Evolutionary conservation across 1,284 basidiomycete genomes (phyloP).

Genomic region (Xerocomus amazonicus): DNA sequence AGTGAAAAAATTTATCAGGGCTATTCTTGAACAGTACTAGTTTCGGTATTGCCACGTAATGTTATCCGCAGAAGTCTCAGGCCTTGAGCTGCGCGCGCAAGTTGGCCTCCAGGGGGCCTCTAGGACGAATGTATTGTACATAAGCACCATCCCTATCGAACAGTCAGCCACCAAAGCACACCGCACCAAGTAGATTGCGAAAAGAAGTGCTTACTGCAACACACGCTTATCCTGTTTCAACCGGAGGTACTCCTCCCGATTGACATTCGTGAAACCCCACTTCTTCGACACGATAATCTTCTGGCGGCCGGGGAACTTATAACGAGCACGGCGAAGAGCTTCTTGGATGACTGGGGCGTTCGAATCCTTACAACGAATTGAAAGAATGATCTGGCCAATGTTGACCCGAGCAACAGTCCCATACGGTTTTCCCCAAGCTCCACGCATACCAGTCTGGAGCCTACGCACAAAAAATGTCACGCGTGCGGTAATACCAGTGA

Average conservation of each 20-base stretch:
- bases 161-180: no score
- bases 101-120: constrained; percentile 83
- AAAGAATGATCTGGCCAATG: constrained; percentile 97
- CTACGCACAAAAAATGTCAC: constrained; percentile 36
- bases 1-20: constrained; percentile 4
- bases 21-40: constrained; percentile 26
- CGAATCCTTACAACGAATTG: constrained; percentile 88
- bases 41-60: constrained; percentile 8
- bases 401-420: constrained; percentile 93
- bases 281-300: constrained; percentile 98
- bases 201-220: constrained; percentile 61
- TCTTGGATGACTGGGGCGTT: constrained; percentile 92
- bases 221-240: constrained; percentile 88
- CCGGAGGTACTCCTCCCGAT: constrained; percentile 85
- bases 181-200: not conserved
- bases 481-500: not conserved
- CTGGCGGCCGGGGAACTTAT: constrained; percentile 99
- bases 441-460: constrained; percentile 99
- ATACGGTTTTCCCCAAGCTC: constrained; percentile 99
- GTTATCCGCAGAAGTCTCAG: constrained; percentile 24
- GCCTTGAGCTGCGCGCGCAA: constrained; percentile 80
- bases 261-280: constrained; percentile 98
- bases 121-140: constrained; percentile 86
- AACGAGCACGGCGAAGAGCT: constrained; percentile 94
- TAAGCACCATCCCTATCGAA: constrained; percentile 72